Percentiles rank a stretch among this genome's conserved stretches.
Conservation (phyloP, 1,284 basidiomycete species). For the Austroboletus novae-zelandiae region DNA sequence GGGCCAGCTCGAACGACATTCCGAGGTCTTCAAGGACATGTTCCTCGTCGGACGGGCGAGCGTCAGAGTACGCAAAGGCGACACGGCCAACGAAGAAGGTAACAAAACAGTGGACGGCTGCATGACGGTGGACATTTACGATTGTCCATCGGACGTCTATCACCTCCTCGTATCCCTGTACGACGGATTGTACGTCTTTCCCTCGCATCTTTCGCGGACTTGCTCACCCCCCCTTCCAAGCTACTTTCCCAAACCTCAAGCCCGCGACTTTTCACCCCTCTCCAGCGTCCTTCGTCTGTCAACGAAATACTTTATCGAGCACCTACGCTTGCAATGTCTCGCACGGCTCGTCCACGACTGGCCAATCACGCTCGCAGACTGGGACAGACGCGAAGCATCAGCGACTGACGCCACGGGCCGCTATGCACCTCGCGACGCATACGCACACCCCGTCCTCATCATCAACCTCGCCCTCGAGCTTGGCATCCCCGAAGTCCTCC, state of each 20-base stretch:
- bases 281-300: constrained; percentile 63
- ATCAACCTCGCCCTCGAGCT: constrained; percentile 68
- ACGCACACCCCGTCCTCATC: constrained; percentile 56
- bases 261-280: constrained; percentile 54
- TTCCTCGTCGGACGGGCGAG: constrained; percentile 51
- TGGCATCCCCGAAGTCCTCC: constrained; percentile 51
- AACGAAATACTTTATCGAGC: constrained; percentile 65
- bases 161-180: constrained; percentile 62
- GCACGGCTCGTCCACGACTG: constrained; percentile 57
- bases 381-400: constrained; percentile 62
- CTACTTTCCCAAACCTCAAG: constrained; percentile 41
- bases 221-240: constrained; percentile 21
- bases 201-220: neutral
- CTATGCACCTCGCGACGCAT: constrained; percentile 48
- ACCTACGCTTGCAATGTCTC: constrained; percentile 55
- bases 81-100: constrained; percentile 22
- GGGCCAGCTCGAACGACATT: constrained; percentile 68
- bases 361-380: constrained; percentile 58
- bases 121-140: constrained; percentile 49
- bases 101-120: constrained; percentile 50
- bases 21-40: constrained; percentile 65
- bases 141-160: constrained; percentile 53
- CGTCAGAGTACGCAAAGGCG: constrained; percentile 1
- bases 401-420: constrained; percentile 45
- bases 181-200: constrained; percentile 43